Evolutionary conservation across 139 green algal genomes (phyloP).

Genomic region (Micractinium conductrix): DNA sequence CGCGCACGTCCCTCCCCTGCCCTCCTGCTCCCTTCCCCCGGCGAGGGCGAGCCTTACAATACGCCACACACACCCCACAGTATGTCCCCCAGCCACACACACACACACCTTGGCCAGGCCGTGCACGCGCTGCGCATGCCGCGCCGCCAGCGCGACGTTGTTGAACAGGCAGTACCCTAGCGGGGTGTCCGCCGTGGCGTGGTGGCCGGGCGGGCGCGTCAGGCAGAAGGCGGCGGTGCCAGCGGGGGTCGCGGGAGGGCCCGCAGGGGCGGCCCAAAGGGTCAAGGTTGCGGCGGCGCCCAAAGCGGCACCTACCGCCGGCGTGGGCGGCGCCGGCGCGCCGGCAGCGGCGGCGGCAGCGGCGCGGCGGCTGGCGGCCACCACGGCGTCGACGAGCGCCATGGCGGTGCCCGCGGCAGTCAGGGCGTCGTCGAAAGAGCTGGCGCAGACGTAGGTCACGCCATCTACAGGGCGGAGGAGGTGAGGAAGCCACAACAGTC

Average conservation of each 20-base stretch:
- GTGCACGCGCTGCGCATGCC: conserved; percentile 59
- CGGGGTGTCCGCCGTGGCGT: conserved; percentile 63
- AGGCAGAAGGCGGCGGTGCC: conserved; percentile 19
- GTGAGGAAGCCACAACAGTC: no score
- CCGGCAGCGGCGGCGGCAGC: neutral
- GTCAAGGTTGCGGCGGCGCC: no score
- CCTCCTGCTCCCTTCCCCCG: neutral
- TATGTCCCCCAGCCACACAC: no score
- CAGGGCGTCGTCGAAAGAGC: conserved; percentile 29
- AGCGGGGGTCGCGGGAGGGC: neutral
- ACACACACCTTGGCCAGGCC: conserved; percentile 19
- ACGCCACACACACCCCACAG: no score
- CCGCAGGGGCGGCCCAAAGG: no score
- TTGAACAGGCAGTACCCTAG: conserved; percentile 91
- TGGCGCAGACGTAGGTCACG: conserved; percentile 37
- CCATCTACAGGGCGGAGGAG: conserved; percentile 6
- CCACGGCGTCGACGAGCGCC: conserved; percentile 36
- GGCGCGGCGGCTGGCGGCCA: neutral
- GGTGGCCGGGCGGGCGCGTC: conserved; percentile 84
- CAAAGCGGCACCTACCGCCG: no score
- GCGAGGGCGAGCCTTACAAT: no score
- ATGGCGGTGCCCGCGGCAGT: conserved; percentile 12
- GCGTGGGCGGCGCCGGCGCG: neutral
- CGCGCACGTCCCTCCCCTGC: neutral
- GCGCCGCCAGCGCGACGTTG: conserved; percentile 76